phyloP scores from a whole-genome alignment of 768 basidiomycete genomes.

The Mycena capillaripes region DNA sequence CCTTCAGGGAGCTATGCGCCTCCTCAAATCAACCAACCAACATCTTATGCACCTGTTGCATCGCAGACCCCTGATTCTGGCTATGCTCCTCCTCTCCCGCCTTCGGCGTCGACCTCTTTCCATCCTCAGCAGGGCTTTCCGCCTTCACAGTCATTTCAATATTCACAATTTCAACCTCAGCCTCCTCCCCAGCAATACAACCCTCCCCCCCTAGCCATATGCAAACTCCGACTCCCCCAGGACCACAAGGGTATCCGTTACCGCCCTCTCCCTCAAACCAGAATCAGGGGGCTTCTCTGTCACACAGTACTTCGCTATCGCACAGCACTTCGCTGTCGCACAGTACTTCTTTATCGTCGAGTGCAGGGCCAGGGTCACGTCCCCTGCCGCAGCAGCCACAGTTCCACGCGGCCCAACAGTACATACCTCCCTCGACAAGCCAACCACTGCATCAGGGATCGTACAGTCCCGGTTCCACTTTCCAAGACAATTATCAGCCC shows the following conservation, averaged over 20 bases:
- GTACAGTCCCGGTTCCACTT: constrained; percentile 41
- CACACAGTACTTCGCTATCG: constrained; percentile 42
- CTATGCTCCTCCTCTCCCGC: constrained; percentile 37
- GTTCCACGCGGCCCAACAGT: constrained; percentile 49
- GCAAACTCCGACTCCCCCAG: constrained; percentile 49
- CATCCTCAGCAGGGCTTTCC: constrained; percentile 56
- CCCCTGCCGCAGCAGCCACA: constrained; percentile 66
- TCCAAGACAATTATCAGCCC: constrained; percentile 45
- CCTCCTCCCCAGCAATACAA: constrained; percentile 58
- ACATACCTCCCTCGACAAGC: constrained; percentile 46
- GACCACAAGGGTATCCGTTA: constrained; percentile 51
- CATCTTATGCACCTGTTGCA: constrained; percentile 43
- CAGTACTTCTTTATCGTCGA: constrained; percentile 45
- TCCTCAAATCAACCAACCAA: constrained; percentile 52
- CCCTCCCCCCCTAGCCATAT: constrained; percentile 42
- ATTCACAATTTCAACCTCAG: constrained; percentile 52
- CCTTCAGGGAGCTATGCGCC: constrained; percentile 47
- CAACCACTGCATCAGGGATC: constrained; percentile 41
- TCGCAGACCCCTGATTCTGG: constrained; percentile 47
- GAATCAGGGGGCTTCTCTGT: constrained; percentile 45
- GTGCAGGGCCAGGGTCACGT: constrained; percentile 52
- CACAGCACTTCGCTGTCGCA: constrained; percentile 43
- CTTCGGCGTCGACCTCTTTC: constrained; percentile 51
- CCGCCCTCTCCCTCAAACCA: constrained; percentile 53
- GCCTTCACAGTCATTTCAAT: constrained; percentile 50